A percentile compares a stretch with the other conserved stretches of the same genome.
Evolutionary conservation across 441 rosid species (phyloP).

Genomic region (Eutrema salsugineum): DNA sequence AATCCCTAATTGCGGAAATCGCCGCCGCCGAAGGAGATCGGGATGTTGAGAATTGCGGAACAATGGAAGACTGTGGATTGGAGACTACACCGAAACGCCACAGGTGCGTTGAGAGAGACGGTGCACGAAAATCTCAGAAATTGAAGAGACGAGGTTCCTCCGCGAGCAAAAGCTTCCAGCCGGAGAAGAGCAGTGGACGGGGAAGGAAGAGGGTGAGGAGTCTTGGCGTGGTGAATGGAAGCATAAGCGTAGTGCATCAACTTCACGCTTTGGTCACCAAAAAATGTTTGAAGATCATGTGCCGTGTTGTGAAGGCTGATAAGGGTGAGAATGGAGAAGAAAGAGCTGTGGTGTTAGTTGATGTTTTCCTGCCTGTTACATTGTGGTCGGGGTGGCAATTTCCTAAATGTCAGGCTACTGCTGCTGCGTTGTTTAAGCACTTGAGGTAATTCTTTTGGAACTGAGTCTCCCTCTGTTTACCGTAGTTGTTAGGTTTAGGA

Average conservation of each 20-base stretch:
- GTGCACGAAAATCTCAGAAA: constrained; percentile 14
- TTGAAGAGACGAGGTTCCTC: constrained; percentile 9
- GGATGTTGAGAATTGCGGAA: neutral
- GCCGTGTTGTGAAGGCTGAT: constrained; percentile 42
- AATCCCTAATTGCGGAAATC: neutral
- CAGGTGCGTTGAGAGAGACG: neutral
- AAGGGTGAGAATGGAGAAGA: constrained; percentile 34
- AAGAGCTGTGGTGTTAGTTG: constrained; percentile 68
- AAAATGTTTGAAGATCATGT: constrained; percentile 53
- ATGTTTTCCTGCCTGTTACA: constrained; percentile 61
- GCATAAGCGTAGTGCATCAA: constrained; percentile 69
- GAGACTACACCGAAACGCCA: constrained; percentile 17
- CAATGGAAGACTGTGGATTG: constrained; percentile 10
- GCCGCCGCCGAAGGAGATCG: neutral
- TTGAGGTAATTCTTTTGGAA: constrained; percentile 45
- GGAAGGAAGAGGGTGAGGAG: constrained; percentile 39
- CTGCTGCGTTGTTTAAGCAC: constrained; percentile 68
- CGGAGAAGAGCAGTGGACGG: constrained; percentile 9
- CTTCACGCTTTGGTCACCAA: constrained; percentile 50
- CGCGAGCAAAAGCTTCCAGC: neutral
- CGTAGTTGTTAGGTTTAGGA: neutral
- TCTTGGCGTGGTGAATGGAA: constrained; percentile 75
- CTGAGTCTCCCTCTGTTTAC: neutral
- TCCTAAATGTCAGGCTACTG: constrained; percentile 52
- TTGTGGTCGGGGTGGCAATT: constrained; percentile 89